Percentiles rank a stretch among this genome's conserved stretches.
phyloP scores from a whole-genome alignment of 2,329 filamentous ascomycete genomes.

The Thielaviopsis euricoi region DNA sequence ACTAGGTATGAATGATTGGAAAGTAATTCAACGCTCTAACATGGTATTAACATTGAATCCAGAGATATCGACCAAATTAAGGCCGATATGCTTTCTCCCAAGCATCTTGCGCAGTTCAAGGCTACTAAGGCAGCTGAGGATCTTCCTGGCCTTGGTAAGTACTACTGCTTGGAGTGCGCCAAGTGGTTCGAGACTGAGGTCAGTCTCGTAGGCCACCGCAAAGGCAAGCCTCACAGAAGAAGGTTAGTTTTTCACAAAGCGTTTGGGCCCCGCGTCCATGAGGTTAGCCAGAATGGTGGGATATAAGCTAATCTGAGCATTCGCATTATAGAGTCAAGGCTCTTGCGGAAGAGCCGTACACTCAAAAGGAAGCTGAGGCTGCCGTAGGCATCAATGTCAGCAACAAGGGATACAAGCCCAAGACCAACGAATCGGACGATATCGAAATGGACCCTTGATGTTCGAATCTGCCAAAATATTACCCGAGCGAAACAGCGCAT shows the following conservation, averaged over 20 bases:
- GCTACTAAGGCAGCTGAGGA: conserved; percentile 69
- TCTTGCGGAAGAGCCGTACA: conserved; percentile 70
- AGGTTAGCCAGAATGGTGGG: background rate
- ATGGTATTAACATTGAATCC: conserved; percentile 12
- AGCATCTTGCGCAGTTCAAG: conserved; percentile 67
- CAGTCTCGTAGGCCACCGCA: conserved; percentile 58
- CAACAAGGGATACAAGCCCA: conserved; percentile 31
- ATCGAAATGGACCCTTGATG: conserved; percentile 21
- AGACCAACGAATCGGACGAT: conserved; percentile 15
- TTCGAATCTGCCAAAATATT: background rate
- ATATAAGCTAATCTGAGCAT: background rate
- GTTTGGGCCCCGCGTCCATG: background rate
- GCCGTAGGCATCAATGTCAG: conserved; percentile 56
- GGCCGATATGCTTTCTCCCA: conserved; percentile 60
- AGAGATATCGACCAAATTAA: conserved; percentile 91
- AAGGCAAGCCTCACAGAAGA: conserved; percentile 87
- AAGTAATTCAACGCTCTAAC: background rate
- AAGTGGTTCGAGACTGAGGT: conserved; percentile 87
- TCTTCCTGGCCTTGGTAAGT: conserved; percentile 67
- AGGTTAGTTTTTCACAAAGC: conserved; percentile 34
- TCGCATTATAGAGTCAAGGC: conserved; percentile 49
- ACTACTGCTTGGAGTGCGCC: conserved; percentile 84
- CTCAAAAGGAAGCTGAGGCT: conserved; percentile 71
- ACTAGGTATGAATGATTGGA: conserved; percentile 35
- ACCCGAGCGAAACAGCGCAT: background rate